These are phyloP conservation scores for Rosa multiflora DNA, from an alignment of 306 rosid species.

Conservation along the genomic window DNA sequence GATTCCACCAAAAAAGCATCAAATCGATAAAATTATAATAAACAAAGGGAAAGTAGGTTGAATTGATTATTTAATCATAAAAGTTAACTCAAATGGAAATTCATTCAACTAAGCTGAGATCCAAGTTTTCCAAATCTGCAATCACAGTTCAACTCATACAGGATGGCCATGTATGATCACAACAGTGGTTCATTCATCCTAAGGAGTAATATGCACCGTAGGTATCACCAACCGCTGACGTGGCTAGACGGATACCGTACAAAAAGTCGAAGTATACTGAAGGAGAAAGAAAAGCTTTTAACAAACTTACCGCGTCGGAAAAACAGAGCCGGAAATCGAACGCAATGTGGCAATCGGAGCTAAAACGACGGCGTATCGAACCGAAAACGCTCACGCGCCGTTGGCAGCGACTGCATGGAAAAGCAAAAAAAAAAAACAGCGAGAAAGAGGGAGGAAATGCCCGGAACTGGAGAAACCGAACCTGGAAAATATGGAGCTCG, in stretches of 20 bases:
- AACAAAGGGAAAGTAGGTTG: neutral
- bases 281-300: neutral
- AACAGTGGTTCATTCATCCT: neutral
- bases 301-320: neutral
- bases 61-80: neutral
- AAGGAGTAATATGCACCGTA: neutral
- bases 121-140: neutral
- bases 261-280: neutral
- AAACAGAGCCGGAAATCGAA: conserved; percentile 11
- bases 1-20: neutral
- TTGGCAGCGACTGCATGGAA: neutral
- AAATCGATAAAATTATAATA: neutral
- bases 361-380: neutral
- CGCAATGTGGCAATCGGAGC: neutral
- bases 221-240: neutral
- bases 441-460: neutral
- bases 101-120: neutral
- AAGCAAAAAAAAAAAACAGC: neutral
- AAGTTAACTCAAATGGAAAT: neutral
- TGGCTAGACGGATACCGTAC: conserved; percentile 20
- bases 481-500: neutral
- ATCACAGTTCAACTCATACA: no score
- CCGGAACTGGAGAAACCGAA: no score
- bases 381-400: neutral
- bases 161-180: no score